Conservation (phyloP, 805 yeast species). For the Myxozyma mucilagina region DNA sequence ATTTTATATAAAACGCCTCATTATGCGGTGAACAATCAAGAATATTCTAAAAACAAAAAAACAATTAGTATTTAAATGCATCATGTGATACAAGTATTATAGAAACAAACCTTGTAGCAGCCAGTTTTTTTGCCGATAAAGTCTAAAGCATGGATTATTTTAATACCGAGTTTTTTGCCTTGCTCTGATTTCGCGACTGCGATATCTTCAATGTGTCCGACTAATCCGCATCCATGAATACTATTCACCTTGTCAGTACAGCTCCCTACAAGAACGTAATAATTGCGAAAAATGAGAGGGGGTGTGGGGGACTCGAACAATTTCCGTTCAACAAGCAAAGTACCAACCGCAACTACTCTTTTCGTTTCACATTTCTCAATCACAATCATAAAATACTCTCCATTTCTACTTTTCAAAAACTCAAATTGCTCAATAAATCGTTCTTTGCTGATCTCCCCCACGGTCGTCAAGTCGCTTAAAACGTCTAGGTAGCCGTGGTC, state of each 20-base stretch:
- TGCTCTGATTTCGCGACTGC: conserved; percentile 74
- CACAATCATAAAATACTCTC: conserved; percentile 68
- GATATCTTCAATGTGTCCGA: conserved; percentile 95
- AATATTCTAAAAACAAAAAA: no score
- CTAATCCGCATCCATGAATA: conserved; percentile 80
- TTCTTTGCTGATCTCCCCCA: conserved; percentile 63
- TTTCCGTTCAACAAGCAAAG: conserved; percentile 75
- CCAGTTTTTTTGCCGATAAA: conserved; percentile 59
- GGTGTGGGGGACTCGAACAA: no score
- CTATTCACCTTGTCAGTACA: background rate
- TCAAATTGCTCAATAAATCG: conserved; percentile 54
- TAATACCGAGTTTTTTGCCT: conserved; percentile 77
- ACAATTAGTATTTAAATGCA: background rate
- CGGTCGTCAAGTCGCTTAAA: conserved; percentile 71
- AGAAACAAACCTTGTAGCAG: conserved; percentile 68
- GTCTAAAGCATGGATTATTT: conserved; percentile 62
- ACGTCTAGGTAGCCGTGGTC: conserved; percentile 62
- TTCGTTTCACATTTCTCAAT: conserved; percentile 52
- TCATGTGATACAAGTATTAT: background rate
- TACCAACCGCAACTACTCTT: conserved; percentile 78
- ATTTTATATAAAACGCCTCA: conserved; percentile 82
- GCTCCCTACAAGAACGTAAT: background rate
- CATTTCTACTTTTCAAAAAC: conserved; percentile 56
- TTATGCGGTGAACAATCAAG: conserved; percentile 86
- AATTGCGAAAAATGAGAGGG: no score